Evolutionary conservation across 2,329 filamentous ascomycete genomes (phyloP).

Genomic region (Colletotrichum echinochloae): DNA sequence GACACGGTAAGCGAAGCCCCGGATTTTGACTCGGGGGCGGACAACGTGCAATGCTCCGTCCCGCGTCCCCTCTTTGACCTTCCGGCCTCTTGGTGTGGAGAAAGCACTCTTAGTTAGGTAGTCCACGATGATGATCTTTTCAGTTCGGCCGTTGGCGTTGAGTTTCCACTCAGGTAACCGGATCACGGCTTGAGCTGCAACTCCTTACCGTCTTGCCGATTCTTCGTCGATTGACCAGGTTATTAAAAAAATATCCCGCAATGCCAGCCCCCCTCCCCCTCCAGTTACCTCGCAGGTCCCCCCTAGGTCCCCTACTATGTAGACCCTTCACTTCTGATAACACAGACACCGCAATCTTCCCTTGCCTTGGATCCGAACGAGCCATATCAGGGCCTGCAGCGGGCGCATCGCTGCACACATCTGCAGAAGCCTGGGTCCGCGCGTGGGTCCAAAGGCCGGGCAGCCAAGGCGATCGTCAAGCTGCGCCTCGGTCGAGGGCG

Average conservation of each 20-base stretch:
- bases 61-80: too few species aligned
- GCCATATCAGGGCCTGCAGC: conserved; percentile 23
- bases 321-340: conserved; percentile 17
- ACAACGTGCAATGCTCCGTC: background rate
- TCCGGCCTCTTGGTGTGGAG: background rate
- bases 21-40: too few species aligned
- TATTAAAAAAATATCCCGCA: too few species aligned
- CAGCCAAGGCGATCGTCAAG: conserved; percentile 18
- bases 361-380: conserved; percentile 23
- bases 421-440: conserved; percentile 25
- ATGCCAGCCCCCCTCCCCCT: conserved; percentile 1
- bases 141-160: too few species aligned
- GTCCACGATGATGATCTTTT: too few species aligned
- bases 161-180: too few species aligned
- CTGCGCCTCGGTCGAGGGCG: conserved; percentile 44
- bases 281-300: conserved; percentile 5
- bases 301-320: conserved; percentile 16
- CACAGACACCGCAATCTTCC: conserved; percentile 16
- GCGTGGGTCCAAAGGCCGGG: conserved; percentile 17
- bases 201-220: too few species aligned
- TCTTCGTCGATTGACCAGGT: too few species aligned
- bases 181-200: too few species aligned
- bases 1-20: too few species aligned
- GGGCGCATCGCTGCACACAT: conserved; percentile 24
- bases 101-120: too few species aligned